These are phyloP conservation scores for Ochetophila trinervis DNA, from an alignment of 306 rosid species.

Conservation along the genomic window DNA sequence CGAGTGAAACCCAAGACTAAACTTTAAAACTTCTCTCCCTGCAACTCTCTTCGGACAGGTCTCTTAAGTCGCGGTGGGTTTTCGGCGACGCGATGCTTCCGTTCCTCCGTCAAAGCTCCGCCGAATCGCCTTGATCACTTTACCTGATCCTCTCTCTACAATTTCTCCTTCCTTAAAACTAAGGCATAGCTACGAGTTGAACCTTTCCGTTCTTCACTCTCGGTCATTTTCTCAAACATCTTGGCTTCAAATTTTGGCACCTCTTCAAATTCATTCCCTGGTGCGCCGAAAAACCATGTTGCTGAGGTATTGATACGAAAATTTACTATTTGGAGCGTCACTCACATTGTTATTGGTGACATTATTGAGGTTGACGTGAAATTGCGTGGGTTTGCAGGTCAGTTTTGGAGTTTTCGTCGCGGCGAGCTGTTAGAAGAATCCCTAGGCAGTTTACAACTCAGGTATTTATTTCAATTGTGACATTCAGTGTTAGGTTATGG, in stretches of 20 bases:
- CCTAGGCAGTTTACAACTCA: conserved; percentile 51
- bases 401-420: conserved; percentile 58
- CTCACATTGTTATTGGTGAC: not conserved
- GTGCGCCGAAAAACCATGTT: conserved; percentile 35
- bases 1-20: too few species aligned
- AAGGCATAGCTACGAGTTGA: not conserved
- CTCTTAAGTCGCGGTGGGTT: too few species aligned
- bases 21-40: too few species aligned
- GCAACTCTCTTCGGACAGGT: too few species aligned
- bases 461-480: conserved; percentile 29
- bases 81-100: too few species aligned
- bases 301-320: conserved; percentile 35
- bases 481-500: not conserved
- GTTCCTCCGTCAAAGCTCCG: too few species aligned
- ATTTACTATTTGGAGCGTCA: not conserved
- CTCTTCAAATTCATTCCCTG: not conserved
- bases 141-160: not conserved
- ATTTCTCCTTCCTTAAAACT: not conserved
- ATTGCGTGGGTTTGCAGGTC: conserved; percentile 47
- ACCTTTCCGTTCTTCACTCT: not conserved
- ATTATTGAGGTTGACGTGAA: conserved; percentile 16
- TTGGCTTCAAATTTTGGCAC: not conserved
- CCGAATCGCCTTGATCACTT: too few species aligned
- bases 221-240: not conserved
- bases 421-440: conserved; percentile 43